Evolutionary conservation across 345 rosid species (phyloP), one percentile per base, ranked within the genome.

Genomic region (Toxicodendron radicans): DNA sequence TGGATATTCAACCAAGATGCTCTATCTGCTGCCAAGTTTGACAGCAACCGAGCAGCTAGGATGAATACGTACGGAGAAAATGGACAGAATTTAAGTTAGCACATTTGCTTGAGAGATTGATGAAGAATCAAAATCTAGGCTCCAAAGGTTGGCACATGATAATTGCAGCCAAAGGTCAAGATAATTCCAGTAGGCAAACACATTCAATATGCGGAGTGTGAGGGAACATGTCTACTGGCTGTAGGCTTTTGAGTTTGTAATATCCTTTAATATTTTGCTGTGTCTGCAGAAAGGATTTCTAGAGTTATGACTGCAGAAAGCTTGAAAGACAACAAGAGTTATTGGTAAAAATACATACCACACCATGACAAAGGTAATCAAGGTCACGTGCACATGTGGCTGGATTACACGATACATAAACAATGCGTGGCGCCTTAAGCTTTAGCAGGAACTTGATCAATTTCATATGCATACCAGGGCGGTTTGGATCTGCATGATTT

Each of bases 381-480:
- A 95, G 91, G 87, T 95, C 99, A 14, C 99, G 89, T 11, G 92
- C 97, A 66, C 99, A 91, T 0, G 97, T 95, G 33, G 97, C 90
- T 23, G 97, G 97, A 81, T 95, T 92, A 80, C 99, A 95, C 0
- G 99, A 95, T 68, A 95, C 93, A 64, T 92, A 92, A 10, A 95
- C 81, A 45, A 95, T 89, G 70, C 88, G 78, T 3, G 95, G 91
- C 64, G 94, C 89, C 79, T 82, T 89, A 10, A 95, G 92, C 83
- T 91, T 90, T 79, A 90, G 85, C 32, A 95, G 81, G 82, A 87
- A 92, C 76, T 85, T 91, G 60, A 92, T 92, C 90, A 92, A 80
- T 90, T 95, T 95, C 95, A 92, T 76, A 82, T 92, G 99, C 97
- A 95, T 89, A 53, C 97, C 99, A 51, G 99, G 97, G 64, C 99